Conservation (phyloP, 176 grass and related monocot genomes). For the Thinopyrum elongatum region DNA sequence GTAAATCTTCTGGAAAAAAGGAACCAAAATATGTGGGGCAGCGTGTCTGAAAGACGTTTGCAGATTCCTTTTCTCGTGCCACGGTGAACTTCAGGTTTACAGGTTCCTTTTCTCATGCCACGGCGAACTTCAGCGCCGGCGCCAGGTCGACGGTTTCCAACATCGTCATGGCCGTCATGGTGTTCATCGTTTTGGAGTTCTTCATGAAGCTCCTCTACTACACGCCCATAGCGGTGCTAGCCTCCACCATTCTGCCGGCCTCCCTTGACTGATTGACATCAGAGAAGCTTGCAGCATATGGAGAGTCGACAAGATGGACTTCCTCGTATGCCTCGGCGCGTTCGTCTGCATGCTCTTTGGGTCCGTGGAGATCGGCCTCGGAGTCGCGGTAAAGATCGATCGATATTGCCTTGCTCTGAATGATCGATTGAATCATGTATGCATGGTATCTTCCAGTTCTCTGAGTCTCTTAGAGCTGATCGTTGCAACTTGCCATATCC, state of each 20-base stretch:
- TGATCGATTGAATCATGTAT: not conserved
- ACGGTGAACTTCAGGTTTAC: conserved; percentile 92
- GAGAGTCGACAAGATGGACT: conserved; percentile 94
- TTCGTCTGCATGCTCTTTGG: conserved; percentile 87
- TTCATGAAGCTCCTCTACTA: conserved; percentile 67
- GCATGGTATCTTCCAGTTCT: not conserved
- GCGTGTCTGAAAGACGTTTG: conserved; percentile 12
- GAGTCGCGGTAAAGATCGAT: conserved; percentile 51
- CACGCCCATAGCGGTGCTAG: conserved; percentile 78
- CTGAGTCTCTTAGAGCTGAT: conserved; percentile 1
- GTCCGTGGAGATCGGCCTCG: conserved; percentile 84
- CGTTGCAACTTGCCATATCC: conserved; percentile 67
- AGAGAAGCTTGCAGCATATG: conserved; percentile 80
- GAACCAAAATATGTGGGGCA: not conserved
- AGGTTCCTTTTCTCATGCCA: conserved; percentile 80
- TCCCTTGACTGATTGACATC: conserved; percentile 81
- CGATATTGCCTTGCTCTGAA: not conserved
- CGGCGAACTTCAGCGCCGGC: conserved; percentile 85
- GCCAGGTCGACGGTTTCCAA: conserved; percentile 82
- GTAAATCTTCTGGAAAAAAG: not conserved
- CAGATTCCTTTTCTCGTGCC: conserved; percentile 43
- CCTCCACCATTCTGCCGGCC: conserved; percentile 84
- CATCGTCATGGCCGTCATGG: conserved; percentile 78
- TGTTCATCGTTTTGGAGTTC: conserved; percentile 57
- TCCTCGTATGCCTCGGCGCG: conserved; percentile 65